Base-by-base conservation (phyloP, 2,329 filamentous ascomycete genomes). In the Sporothrix curviconia region DNA sequence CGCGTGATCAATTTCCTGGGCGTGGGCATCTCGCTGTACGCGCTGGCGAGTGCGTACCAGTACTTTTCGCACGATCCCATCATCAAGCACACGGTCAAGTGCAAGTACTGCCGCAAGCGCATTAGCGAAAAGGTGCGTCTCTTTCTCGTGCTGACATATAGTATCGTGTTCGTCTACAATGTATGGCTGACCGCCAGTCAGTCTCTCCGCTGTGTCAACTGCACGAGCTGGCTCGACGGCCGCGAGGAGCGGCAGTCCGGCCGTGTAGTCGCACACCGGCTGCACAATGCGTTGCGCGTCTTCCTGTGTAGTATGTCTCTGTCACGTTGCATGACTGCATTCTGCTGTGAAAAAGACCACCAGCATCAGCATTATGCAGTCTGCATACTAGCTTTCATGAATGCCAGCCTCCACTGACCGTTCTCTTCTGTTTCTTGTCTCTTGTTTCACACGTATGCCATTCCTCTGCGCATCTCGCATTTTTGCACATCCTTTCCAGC, bases 81-180 rank as follows among this genome's bases (percentile, higher is more conserved):
- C 61, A 86, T 90, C 68, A 89, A 89, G 73, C 82, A 80, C 63
- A 82, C 80, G 25, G 76, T 84, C 54, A 86, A 83, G 70, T 90
- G 86, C 72, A 79, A 74, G 65, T 90, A 86, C 65, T 88, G 85
- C 66, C 75, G 78, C 59, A 83, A 84, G 69, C 73, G 72, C 24
- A 82, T 87, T 58, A 85, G 79, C 64, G 78, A 81, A 53, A 84
- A 84, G 78, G 85, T 84, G 57, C 65, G 74, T 60, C 39, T 8
- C 30, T 7, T 15, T 3, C 3, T 43, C 8, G 5, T 15, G 28
- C n/a, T 15, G 12, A 51, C 9, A 3, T 49, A 1, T 14, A n/a
- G 15, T 14, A n/a, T 11, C 1, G 3, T 17, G 14, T 25, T 17
- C 8, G 11, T 49, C 7, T 3, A 14, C 15, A 39, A 7, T 40